phyloP scores from a whole-genome alignment of 306 rosid genomes.

The Dryas octopetala region DNA sequence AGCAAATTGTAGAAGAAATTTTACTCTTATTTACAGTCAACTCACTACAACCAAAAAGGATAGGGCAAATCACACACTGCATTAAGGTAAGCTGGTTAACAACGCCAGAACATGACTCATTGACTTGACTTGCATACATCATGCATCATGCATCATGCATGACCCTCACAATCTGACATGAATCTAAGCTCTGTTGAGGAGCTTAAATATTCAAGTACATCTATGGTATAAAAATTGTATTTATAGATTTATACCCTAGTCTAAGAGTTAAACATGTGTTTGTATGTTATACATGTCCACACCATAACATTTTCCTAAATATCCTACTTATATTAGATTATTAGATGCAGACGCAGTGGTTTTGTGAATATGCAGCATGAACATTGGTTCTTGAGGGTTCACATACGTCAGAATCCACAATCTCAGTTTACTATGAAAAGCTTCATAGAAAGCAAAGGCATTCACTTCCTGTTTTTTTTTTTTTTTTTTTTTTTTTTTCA shows the following conservation, averaged over 20 bases:
- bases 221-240: too few relatives aligned
- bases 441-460: not conserved
- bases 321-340: too few relatives aligned
- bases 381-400: not conserved
- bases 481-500: too few relatives aligned
- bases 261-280: too few relatives aligned
- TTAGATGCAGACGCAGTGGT: too few relatives aligned
- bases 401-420: slow-evolving; percentile 2
- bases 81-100: not conserved
- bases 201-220: too few relatives aligned
- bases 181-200: not conserved
- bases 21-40: not conserved
- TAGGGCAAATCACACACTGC: not conserved
- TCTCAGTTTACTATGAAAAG: not conserved
- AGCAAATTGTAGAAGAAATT: too few relatives aligned
- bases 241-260: too few relatives aligned
- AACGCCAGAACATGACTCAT: not conserved
- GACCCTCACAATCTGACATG: not conserved
- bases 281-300: too few relatives aligned
- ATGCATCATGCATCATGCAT: not conserved
- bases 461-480: not conserved
- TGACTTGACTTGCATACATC: not conserved
- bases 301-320: too few relatives aligned
- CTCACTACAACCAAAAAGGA: not conserved
- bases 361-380: not conserved